Evolutionary conservation across 495 filamentous ascomycete genomes (phyloP).

Genomic region (Penicillium flavigenum): DNA sequence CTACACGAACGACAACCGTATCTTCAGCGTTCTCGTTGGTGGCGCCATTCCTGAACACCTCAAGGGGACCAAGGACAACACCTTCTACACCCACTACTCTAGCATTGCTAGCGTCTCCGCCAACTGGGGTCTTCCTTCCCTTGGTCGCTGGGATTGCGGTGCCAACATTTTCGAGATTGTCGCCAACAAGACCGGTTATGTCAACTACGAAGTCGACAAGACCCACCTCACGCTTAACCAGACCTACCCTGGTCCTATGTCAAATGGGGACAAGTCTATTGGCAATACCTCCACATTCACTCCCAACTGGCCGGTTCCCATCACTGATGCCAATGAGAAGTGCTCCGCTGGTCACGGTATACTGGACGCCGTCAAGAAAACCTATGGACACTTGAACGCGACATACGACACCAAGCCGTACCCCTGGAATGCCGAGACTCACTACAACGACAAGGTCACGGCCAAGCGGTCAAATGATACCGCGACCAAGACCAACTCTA

Average conservation of each 20-base stretch:
- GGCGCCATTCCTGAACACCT: constrained; percentile 58
- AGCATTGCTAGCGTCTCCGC: constrained; percentile 62
- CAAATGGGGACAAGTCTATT: constrained; percentile 21
- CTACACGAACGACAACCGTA: constrained; percentile 54
- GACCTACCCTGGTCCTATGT: constrained; percentile 48
- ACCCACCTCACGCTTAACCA: constrained; percentile 45
- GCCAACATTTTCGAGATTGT: constrained; percentile 66
- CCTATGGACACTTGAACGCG: constrained; percentile 28
- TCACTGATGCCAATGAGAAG: constrained; percentile 30
- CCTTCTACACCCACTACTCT: constrained; percentile 74
- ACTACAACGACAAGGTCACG: constrained; percentile 32
- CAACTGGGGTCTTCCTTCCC: constrained; percentile 67
- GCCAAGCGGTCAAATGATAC: constrained; percentile 20
- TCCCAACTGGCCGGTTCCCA: constrained; percentile 43
- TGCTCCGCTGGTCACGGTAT: constrained; percentile 49
- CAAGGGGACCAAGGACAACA: constrained; percentile 60
- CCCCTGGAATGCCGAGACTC: constrained; percentile 20
- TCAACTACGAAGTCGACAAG: constrained; percentile 50
- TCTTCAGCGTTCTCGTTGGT: constrained; percentile 62
- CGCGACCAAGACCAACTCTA: neutral
- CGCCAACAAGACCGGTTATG: constrained; percentile 57
- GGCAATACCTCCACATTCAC: constrained; percentile 26
- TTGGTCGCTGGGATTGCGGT: constrained; percentile 70
- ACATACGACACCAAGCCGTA: constrained; percentile 42
- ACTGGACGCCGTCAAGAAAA: constrained; percentile 39